phyloP scores from a whole-genome alignment of 805 yeast species.

The Wickerhamomyces subpelliculosus region DNA sequence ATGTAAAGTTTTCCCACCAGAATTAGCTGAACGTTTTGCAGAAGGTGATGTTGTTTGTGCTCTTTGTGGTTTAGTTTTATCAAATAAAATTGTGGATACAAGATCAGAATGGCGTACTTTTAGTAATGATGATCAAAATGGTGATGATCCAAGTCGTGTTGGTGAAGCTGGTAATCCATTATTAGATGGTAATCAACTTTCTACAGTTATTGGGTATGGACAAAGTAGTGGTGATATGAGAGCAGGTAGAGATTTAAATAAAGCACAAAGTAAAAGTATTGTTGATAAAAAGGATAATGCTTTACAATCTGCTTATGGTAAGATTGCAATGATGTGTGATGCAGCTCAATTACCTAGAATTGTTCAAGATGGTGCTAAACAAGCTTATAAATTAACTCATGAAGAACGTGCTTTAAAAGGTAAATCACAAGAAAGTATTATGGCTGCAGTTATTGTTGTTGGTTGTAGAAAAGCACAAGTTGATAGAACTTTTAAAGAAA shows the following conservation, averaged over 20 bases:
- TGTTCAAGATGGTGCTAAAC: constrained; percentile 96
- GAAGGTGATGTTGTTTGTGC: constrained; percentile 99
- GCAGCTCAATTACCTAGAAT: constrained; percentile 92
- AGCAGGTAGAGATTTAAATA: constrained; percentile 80
- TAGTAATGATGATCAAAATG: constrained; percentile 95
- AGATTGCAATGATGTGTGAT: constrained; percentile 93
- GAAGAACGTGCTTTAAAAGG: constrained; percentile 85
- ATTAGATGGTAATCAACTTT: constrained; percentile 83
- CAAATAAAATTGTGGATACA: constrained; percentile 89
- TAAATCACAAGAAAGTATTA: constrained; percentile 84
- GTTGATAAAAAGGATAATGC: constrained; percentile 87
- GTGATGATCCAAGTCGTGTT: constrained; percentile 98
- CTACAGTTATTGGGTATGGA: constrained; percentile 85
- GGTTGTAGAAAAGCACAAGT: constrained; percentile 94
- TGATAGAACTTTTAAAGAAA: constrained; percentile 92
- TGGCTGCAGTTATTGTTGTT: constrained; percentile 93
- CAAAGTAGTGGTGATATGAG: constrained; percentile 83
- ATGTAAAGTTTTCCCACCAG: constrained; percentile 93
- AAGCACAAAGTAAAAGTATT: constrained; percentile 81
- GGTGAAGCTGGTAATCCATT: constrained; percentile 96
- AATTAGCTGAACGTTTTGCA: constrained; percentile 86
- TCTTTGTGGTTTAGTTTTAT: constrained; percentile 87
- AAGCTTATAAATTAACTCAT: constrained; percentile 85
- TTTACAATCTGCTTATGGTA: constrained; percentile 80
- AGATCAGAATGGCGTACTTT: constrained; percentile 99